Evolutionary conservation across 2,329 filamentous ascomycete genomes (phyloP).

Genomic region (Exophiala sp.): DNA sequence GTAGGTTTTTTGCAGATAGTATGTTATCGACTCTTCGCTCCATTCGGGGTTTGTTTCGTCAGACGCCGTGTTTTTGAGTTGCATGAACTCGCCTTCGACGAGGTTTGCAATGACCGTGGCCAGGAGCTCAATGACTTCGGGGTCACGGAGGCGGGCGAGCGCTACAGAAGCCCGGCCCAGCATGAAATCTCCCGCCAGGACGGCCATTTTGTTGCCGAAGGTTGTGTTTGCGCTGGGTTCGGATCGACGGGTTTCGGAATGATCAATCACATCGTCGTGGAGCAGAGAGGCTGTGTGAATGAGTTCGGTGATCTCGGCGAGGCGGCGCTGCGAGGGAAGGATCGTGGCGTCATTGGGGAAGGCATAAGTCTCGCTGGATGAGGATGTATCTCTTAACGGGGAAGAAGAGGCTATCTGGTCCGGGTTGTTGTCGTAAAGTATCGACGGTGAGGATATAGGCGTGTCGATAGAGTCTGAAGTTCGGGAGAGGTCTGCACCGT

Average conservation of each 20-base stretch:
- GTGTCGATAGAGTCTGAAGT: conserved; percentile 49
- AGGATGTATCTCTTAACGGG: conserved; percentile 51
- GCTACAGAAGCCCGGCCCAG: conserved; percentile 91
- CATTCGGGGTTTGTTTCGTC: conserved; percentile 82
- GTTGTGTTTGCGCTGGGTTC: conserved; percentile 86
- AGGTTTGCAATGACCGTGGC: conserved; percentile 97
- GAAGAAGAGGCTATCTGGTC: conserved; percentile 52
- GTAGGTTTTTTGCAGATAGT: conserved; percentile 98
- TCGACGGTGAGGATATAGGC: conserved; percentile 56
- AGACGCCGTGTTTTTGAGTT: conserved; percentile 89
- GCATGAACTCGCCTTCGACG: conserved; percentile 99
- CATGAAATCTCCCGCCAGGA: conserved; percentile 94
- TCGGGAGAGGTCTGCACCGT: conserved; percentile 30
- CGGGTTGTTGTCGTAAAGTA: conserved; percentile 81
- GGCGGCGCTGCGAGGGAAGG: conserved; percentile 83
- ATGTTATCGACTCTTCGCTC: conserved; percentile 83
- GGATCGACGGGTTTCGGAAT: conserved; percentile 78
- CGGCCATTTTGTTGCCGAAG: conserved; percentile 99
- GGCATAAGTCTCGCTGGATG: conserved; percentile 43
- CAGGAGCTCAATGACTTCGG: conserved; percentile 90
- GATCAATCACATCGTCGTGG: conserved; percentile 97
- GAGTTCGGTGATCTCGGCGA: conserved; percentile 95
- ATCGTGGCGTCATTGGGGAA: conserved; percentile 56
- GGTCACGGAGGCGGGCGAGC: conserved; percentile 81
- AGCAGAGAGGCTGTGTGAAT: conserved; percentile 96